A percentile compares a stretch with the other conserved stretches of the same genome.
phyloP scores from a whole-genome alignment of 1,139 yeast genomes.

The Geotrichum fermentans region DNA sequence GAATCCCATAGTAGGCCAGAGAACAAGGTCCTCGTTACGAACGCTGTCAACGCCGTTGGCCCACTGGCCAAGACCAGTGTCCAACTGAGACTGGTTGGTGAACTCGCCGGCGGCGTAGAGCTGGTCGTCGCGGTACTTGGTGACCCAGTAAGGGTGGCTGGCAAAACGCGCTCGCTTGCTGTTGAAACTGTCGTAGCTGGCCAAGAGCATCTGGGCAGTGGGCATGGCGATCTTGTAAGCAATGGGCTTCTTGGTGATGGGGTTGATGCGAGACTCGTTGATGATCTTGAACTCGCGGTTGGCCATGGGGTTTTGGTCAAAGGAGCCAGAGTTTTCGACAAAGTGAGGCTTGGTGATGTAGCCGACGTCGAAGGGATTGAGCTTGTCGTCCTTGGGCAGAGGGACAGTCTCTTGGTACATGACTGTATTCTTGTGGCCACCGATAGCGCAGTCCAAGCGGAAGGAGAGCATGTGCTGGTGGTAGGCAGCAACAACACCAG shows the following conservation, averaged over 20 bases:
- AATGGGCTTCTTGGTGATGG: constrained; percentile 62
- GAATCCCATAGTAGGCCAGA: constrained; percentile 83
- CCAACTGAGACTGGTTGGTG: constrained; percentile 57
- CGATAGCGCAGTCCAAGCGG: constrained; percentile 82
- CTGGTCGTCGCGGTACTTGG: constrained; percentile 54
- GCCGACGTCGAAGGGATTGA: constrained; percentile 66
- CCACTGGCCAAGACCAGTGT: constrained; percentile 57
- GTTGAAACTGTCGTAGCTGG: constrained; percentile 51
- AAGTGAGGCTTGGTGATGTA: constrained; percentile 57
- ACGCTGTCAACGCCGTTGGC: constrained; percentile 53
- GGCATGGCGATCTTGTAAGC: constrained; percentile 71
- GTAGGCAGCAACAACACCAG: constrained; percentile 81
- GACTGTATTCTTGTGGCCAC: constrained; percentile 73
- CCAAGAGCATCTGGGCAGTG: constrained; percentile 63
- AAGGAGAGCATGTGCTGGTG: constrained; percentile 83
- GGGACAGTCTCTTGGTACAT: constrained; percentile 62
- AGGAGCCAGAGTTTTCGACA: constrained; percentile 61
- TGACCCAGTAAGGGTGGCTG: constrained; percentile 60
- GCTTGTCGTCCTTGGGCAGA: constrained; percentile 48
- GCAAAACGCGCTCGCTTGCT: constrained; percentile 57
- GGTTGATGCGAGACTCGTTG: constrained; percentile 64
- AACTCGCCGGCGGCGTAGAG: constrained; percentile 63
- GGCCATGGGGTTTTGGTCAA: constrained; percentile 70
- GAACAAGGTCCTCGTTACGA: constrained; percentile 66
- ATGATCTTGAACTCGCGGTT: constrained; percentile 68